Percentiles rank a stretch among this genome's conserved stretches.
phyloP scores from a whole-genome alignment of 108 stramenopile genomes.

The Nitzschia palea region DNA sequence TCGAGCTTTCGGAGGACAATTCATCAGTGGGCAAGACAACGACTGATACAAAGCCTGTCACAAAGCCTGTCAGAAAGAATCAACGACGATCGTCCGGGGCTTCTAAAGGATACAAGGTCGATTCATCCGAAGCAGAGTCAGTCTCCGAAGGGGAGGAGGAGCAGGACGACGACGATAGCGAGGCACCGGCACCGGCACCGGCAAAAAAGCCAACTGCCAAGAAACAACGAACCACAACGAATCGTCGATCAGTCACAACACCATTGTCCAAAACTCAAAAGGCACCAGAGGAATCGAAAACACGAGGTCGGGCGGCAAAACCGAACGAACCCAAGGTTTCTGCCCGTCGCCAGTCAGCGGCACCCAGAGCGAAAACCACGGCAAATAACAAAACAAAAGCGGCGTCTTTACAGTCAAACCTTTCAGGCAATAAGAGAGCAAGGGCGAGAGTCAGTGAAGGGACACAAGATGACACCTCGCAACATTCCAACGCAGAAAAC shows the following conservation, averaged over 20 bases:
- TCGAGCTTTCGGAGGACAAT: not conserved
- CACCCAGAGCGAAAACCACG: no score
- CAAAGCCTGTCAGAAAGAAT: not conserved
- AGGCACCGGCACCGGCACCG: not conserved
- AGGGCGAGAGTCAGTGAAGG: not conserved
- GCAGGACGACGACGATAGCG: not conserved
- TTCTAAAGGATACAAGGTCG: not conserved
- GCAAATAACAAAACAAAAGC: no score
- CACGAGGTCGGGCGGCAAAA: no score
- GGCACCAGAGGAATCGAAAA: no score
- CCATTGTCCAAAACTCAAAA: no score
- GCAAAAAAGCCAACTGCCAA: not conserved
- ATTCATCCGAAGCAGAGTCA: not conserved
- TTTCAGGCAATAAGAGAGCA: no score
- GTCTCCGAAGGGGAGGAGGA: not conserved
- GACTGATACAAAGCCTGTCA: not conserved
- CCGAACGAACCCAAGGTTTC: no score
- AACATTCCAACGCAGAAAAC: not conserved
- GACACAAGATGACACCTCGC: not conserved
- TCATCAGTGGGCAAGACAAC: not conserved
- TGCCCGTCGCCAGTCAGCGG: no score
- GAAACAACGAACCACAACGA: no score
- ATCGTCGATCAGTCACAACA: no score
- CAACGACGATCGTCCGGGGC: not conserved
- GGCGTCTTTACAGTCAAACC: no score